Conservation (phyloP, 1,139 yeast species). For the Groenewaldozyma auringiensis region DNA sequence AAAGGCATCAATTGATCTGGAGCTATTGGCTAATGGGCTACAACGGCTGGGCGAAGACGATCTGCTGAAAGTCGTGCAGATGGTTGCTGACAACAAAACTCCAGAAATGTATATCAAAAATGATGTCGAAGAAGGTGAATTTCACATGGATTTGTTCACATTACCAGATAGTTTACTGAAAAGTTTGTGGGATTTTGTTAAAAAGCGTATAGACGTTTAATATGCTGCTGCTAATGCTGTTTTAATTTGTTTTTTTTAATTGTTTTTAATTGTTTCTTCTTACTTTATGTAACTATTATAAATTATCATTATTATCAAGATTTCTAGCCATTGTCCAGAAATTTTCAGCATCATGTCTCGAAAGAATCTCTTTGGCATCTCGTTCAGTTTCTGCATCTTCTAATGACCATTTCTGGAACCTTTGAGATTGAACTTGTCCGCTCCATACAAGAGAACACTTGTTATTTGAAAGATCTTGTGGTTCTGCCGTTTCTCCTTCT, state of each 20-base stretch:
- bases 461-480: constrained; percentile 41
- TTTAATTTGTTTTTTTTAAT: too few relatives aligned
- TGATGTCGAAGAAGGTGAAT: constrained; percentile 95
- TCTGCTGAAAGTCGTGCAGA: constrained; percentile 87
- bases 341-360: constrained; percentile 46
- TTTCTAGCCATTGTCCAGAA: constrained; percentile 42
- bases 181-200: constrained; percentile 91
- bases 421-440: constrained; percentile 51
- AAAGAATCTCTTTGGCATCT: constrained; percentile 47
- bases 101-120: constrained; percentile 94
- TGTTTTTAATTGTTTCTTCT: too few relatives aligned
- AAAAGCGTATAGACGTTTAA: constrained; percentile 39
- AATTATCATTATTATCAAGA: background rate
- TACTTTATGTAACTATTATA: background rate
- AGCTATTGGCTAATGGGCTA: constrained; percentile 81
- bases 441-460: constrained; percentile 61
- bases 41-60: constrained; percentile 89
- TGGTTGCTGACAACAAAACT: constrained; percentile 95
- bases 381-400: constrained; percentile 45
- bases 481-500: constrained; percentile 11
- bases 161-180: constrained; percentile 86
- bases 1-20: constrained; percentile 58
- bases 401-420: constrained; percentile 57
- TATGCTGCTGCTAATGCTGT: too few relatives aligned
- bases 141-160: constrained; percentile 91